Evolutionary conservation across 1,284 basidiomycete genomes (phyloP), one percentile per base, ranked within the genome.

Genomic region (Naganishia cerealis): DNA sequence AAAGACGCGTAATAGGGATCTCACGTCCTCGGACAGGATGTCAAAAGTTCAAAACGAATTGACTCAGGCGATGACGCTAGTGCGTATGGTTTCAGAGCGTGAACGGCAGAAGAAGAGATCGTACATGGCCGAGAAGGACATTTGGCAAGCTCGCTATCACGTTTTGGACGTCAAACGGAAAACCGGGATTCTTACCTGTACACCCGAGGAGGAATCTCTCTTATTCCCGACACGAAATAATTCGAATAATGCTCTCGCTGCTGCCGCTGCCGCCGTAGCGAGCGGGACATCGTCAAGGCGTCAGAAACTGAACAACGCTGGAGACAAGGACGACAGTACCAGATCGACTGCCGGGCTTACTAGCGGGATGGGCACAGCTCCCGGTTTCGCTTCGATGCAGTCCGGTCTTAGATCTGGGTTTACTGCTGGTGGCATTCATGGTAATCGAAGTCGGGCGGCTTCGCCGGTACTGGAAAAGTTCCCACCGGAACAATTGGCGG

Each of bases 1-100:
- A 69, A 98, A 99, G 83, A 99, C 95, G 0, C 88, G 94, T 29
- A 89, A 92, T 10, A 90, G 90, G 1, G 93, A 96, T 76, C 88
- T 88, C 18, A 89, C 90, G 1, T 92, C 90, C 26, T 90, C 93
- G 13, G 94, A 96, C 74, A 91, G 92, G 73, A 86, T 97, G 72
- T 80, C 88, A 12, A 89, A 91, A 53, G 82, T 97, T 15, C 89
- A 92, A 73, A 80, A 82, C 46, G 94, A 97, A 78, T 83, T 97
- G 1, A 80, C 84, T 0, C 86, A 85, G 57, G 87, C 90, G 0
- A 81, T 90, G 16, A 88, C 92, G 54, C 84, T 96, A 12, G 87
- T 92, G 8, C 84, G 85, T 71, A 82, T 84, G 48, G 85, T 93
- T 0, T 79, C 90, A 10, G 81, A 83, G 13, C 89, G 94, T 21